A percentile compares a stretch with the other conserved stretches of the same genome.
Evolutionary conservation across 768 basidiomycete species (phyloP).

Genomic region (Amanita subjunquillea): DNA sequence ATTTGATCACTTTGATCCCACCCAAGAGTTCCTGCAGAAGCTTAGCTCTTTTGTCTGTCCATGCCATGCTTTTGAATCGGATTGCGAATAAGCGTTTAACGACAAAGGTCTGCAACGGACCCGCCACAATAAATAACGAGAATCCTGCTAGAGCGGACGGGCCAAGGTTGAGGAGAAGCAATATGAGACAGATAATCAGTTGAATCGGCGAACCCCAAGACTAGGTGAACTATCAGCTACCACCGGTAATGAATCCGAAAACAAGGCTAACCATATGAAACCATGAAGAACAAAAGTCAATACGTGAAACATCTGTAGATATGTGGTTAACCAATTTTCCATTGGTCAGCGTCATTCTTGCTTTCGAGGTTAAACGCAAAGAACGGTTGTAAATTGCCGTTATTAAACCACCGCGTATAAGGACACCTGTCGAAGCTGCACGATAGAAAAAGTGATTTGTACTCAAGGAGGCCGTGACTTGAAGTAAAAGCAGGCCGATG

Average conservation of each 20-base stretch:
- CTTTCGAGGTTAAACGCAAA: conserved; percentile 65
- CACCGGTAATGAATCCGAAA: neutral
- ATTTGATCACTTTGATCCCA: conserved; percentile 89
- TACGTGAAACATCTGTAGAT: conserved; percentile 82
- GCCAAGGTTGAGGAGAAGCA: conserved; percentile 69
- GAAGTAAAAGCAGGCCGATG: conserved; percentile 59
- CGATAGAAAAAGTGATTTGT: conserved; percentile 83
- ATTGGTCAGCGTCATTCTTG: conserved; percentile 72
- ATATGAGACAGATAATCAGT: conserved; percentile 63
- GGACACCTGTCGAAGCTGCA: conserved; percentile 61
- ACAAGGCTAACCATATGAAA: conserved; percentile 52
- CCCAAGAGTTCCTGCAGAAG: conserved; percentile 82
- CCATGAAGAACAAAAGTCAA: conserved; percentile 79
- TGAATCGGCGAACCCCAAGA: conserved; percentile 72
- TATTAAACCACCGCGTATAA: conserved; percentile 78
- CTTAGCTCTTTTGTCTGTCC: conserved; percentile 88
- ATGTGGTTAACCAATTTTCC: conserved; percentile 92
- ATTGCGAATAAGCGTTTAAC: conserved; percentile 67
- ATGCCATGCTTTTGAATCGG: conserved; percentile 68
- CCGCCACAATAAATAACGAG: conserved; percentile 53
- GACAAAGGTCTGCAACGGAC: conserved; percentile 60
- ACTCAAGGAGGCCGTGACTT: conserved; percentile 55
- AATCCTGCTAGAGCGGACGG: conserved; percentile 46
- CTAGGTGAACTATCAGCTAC: conserved; percentile 14
- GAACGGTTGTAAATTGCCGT: conserved; percentile 78